phyloP scores from a whole-genome alignment of 805 yeast genomes.

The Dipodascus geniculatus region DNA sequence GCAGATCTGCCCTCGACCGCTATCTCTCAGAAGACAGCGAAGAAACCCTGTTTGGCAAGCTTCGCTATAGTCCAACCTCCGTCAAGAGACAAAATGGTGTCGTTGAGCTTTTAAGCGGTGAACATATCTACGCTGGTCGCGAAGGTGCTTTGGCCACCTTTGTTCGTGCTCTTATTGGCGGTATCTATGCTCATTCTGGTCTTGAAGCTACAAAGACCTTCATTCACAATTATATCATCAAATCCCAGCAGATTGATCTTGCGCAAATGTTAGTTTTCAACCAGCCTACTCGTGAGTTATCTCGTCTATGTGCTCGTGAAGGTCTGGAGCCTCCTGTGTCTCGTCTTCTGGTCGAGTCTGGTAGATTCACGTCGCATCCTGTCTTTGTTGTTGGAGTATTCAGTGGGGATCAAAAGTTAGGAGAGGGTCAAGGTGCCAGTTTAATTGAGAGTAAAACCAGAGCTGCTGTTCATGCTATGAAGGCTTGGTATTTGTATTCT shows the following conservation, averaged over 20 bases:
- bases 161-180: constrained; percentile 76
- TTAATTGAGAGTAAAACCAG: constrained; percentile 84
- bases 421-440: constrained; percentile 91
- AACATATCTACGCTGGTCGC: constrained; percentile 31
- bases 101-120: constrained; percentile 31
- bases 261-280: constrained; percentile 65
- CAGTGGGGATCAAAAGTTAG: constrained; percentile 68
- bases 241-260: constrained; percentile 68
- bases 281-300: constrained; percentile 77
- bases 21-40: constrained; percentile 58
- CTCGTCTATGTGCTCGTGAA: constrained; percentile 65
- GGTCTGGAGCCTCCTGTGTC: constrained; percentile 64
- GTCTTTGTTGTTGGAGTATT: constrained; percentile 87
- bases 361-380: constrained; percentile 74
- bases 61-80: constrained; percentile 10
- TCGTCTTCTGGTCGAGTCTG: constrained; percentile 84
- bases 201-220: constrained; percentile 53
- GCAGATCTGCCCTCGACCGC: constrained; percentile 49
- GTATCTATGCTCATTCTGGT: constrained; percentile 64
- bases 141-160: constrained; percentile 43
- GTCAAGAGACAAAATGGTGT: constrained; percentile 14
- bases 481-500: constrained; percentile 84
- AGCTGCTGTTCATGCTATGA: constrained; percentile 82
- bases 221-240: constrained; percentile 57
- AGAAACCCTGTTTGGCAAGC: constrained; percentile 42